A percentile compares a stretch with the other conserved stretches of the same genome.
Conservation (phyloP, 495 filamentous ascomycete genomes). For the Lasiosphaeris hirsuta region DNA sequence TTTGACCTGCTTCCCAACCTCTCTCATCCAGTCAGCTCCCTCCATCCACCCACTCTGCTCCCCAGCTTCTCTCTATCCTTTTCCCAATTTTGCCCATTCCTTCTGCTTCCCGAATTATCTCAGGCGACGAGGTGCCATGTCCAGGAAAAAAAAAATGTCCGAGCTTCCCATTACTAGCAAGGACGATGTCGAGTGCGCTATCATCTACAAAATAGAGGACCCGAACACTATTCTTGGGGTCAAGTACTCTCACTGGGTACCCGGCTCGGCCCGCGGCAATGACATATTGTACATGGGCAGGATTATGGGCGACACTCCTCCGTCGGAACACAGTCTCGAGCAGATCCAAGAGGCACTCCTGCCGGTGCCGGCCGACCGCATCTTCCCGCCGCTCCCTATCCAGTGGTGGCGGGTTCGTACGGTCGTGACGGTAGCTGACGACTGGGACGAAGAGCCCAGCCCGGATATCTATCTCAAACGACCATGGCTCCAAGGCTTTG, state of each 20-base stretch:
- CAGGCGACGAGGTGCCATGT: neutral
- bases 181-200: neutral
- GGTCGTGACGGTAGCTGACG: slow-evolving; percentile 1
- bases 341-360: neutral
- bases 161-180: slow-evolving; percentile 1
- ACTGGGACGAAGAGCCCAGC: neutral
- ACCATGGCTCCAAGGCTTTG: neutral
- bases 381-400: slow-evolving; percentile 1
- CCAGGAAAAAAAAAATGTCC: neutral
- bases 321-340: slow-evolving; percentile 2
- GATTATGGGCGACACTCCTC: neutral
- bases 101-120: slow-evolving; percentile 1
- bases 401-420: neutral
- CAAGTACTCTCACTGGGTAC: slow-evolving; percentile 1
- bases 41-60: too few relatives aligned
- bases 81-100: neutral
- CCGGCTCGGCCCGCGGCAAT: neutral
- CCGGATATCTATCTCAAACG: slow-evolving; percentile 2
- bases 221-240: neutral
- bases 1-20: neutral
- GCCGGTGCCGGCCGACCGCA: neutral
- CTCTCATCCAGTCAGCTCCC: too few relatives aligned
- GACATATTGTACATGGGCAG: slow-evolving; percentile 1
- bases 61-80: neutral
- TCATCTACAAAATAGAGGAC: neutral